Percentiles rank a stretch among this genome's conserved stretches.
These are phyloP conservation scores for Diaporthe destruens DNA, from an alignment of 2,329 filamentous ascomycete species.

Conservation along the genomic window DNA sequence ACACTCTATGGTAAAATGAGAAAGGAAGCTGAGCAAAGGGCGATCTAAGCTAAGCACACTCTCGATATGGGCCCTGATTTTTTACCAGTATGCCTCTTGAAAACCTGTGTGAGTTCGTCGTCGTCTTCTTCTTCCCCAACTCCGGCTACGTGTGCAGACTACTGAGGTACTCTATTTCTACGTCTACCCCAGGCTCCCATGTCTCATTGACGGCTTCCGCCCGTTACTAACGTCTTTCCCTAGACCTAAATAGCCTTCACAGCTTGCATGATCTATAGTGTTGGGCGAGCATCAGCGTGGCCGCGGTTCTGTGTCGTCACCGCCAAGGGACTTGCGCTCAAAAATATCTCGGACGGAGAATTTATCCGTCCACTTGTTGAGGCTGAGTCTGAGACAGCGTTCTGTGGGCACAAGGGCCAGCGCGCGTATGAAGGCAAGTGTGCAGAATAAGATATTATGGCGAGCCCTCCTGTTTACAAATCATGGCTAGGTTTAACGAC, in stretches of 20 bases:
- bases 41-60: too few relatives aligned
- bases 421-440: constrained; percentile 38
- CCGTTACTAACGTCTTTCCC: not conserved
- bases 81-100: not conserved
- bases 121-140: not conserved
- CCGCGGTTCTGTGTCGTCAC: constrained; percentile 2
- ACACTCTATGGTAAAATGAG: too few relatives aligned
- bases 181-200: not conserved
- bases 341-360: constrained; percentile 45
- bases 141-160: not conserved
- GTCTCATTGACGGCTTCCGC: not conserved
- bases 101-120: not conserved
- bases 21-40: too few relatives aligned
- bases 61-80: too few relatives aligned
- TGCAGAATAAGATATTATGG: too few relatives aligned
- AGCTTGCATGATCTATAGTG: not conserved
- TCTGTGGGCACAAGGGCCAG: too few relatives aligned
- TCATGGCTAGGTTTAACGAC: too few relatives aligned
- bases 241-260: not conserved
- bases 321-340: constrained; percentile 45
- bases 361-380: not conserved
- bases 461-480: too few relatives aligned
- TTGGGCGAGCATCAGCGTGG: not conserved
- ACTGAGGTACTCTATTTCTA: constrained; percentile 8
- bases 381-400: too few relatives aligned